A percentile compares a stretch with the other conserved stretches of the same genome.
These are phyloP conservation scores for Rosa hybrid DNA, from an alignment of 331 rosid genomes.

Conservation along the genomic window DNA sequence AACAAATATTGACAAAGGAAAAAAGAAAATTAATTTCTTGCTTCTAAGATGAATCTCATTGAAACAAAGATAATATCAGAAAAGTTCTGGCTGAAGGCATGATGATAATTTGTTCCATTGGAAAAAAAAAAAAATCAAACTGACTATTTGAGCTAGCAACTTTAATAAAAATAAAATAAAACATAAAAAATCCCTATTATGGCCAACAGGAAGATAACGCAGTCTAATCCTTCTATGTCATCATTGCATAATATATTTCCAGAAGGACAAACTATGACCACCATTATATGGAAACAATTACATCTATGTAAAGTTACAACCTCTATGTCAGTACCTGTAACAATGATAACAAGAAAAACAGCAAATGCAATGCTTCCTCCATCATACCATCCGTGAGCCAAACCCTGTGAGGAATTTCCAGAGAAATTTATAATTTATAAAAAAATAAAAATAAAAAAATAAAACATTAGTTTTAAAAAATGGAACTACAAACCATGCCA, in stretches of 20 bases:
- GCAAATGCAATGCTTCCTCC: slow-evolving; percentile 96
- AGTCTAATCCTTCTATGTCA: not conserved
- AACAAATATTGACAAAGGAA: slow-evolving; percentile 22
- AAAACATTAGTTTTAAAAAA: not conserved
- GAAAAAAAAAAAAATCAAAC: not conserved
- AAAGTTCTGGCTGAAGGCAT: not conserved
- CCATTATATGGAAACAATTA: not conserved
- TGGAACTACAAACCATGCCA: not conserved
- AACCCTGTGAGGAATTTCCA: slow-evolving; percentile 51
- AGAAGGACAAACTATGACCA: not conserved
- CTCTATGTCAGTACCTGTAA: slow-evolving; percentile 62
- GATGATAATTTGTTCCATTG: not conserved
- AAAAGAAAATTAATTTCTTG: not conserved
- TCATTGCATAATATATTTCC: not conserved
- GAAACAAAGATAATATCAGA: not conserved
- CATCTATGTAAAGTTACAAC: not conserved
- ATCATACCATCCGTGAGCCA: slow-evolving; percentile 90
- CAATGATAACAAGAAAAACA: slow-evolving; percentile 81
- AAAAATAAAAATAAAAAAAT: not conserved
- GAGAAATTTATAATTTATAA: not conserved
- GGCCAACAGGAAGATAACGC: not conserved
- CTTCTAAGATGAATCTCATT: not conserved
- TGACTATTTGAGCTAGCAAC: not conserved
- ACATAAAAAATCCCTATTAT: not conserved
- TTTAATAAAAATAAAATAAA: not conserved